Evolutionary conservation across 768 basidiomycete genomes (phyloP), one percentile per base, ranked within the genome.

Genomic region (Leucocoprinus sp.): DNA sequence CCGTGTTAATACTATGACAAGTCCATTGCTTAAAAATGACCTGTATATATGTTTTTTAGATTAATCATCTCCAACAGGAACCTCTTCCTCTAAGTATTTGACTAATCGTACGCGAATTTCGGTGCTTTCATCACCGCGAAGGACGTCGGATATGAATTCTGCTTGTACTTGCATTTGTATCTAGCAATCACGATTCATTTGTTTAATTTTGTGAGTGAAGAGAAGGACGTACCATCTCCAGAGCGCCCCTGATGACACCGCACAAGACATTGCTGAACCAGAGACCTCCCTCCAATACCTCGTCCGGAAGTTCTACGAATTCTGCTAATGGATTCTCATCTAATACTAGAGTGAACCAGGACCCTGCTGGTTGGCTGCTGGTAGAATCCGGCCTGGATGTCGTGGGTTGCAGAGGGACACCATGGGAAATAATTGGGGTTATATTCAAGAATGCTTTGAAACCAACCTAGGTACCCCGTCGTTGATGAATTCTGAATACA

Each of bases 381-480:
- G 76, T 70, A 52, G 73, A 66, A 42, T 55, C 67, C 31, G 80
- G 71, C 4, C 50, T 31, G 9, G 50, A 48, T 22, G 76, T 63
- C 8, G 74, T 55, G 1, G 78, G 64, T 7, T 76, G 67, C 8
- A 71, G 65, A n/a, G 75, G 62, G 8, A 67, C 67, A 33, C 75
- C 72, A 56, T 95, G 92, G 21, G 82, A 76, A 41, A 98, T 75
- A 15, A 68, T 71, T 0, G 96, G 96, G 0, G 84, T 82, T 55
- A 97, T 83, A 60, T 97, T 97, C 43, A 99, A 70, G 64, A 98
- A 97, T 3, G 93, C 83, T 64, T 97, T 97, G 74, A 99, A 99
- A 18, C 93, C 96, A 52, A 98, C 89, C 93, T 97, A 17, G 34
- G 17, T n/a, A 21, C 34, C 23, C 39, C 4, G 35, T 45, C 27